These are phyloP conservation scores for Tylopilus intermedius DNA, from an alignment of 768 basidiomycete species.

Conservation along the genomic window DNA sequence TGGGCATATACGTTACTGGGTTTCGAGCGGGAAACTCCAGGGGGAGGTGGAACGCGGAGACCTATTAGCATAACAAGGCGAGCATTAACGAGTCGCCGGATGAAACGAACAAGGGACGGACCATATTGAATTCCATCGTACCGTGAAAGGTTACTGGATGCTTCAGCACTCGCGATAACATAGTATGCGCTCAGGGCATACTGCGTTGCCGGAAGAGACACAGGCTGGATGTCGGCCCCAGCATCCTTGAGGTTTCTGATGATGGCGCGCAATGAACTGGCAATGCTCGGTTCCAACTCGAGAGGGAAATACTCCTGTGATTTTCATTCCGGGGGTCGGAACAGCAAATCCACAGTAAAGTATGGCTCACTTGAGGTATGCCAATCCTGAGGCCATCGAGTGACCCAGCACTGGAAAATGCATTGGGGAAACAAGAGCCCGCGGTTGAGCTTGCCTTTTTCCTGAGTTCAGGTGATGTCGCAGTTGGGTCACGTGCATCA, in stretches of 20 bases:
- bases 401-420: conserved; percentile 1
- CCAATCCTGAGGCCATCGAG: conserved; percentile 64
- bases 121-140: conserved; percentile 89
- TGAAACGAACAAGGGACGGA: conserved; percentile 22
- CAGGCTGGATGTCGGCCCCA: conserved; percentile 67
- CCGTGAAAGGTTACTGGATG: conserved; percentile 84
- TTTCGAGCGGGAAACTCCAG: conserved; percentile 41
- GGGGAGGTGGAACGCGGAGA: conserved; percentile 41
- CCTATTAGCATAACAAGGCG: conserved; percentile 34
- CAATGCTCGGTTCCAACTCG: conserved; percentile 49
- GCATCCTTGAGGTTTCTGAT: conserved; percentile 38
- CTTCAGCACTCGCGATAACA: conserved; percentile 91
- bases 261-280: conserved; percentile 41
- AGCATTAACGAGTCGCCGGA: neutral
- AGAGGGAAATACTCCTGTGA: conserved; percentile 73
- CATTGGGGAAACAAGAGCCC: conserved; percentile 1
- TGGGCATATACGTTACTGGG: conserved; percentile 58
- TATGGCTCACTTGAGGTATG: conserved; percentile 57
- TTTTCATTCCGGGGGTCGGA: neutral
- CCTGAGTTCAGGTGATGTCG: conserved; percentile 42
- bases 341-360: neutral
- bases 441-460: conserved; percentile 31
- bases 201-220: conserved; percentile 63
- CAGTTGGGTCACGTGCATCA: conserved; percentile 74
- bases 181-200: conserved; percentile 93